Evolutionary conservation across 306 rosid species (phyloP), one percentile per base, ranked within the genome.

Genomic region (Rosa rugosa): DNA sequence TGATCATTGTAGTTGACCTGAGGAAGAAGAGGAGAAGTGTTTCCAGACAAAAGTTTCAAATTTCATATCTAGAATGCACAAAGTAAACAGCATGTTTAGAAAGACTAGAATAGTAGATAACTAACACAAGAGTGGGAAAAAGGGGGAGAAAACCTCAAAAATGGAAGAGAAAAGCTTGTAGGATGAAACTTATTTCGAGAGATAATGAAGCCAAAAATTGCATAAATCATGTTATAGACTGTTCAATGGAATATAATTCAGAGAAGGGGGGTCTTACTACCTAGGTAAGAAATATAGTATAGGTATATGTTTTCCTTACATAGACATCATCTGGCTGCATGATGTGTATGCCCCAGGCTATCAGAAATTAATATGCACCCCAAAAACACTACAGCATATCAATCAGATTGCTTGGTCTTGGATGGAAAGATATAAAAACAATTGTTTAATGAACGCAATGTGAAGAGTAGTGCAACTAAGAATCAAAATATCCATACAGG

Each of bases 1-100:
- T 67, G 89, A 77, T 85, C 89, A 81, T 88, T 90, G 84, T 80
- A 87, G 75, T 88, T 87, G 81, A 95, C 96, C 99, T 95, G 92
- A 83, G 75, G 84, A 88, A 78, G 73, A 86, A 78, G 45, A 76
- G 77, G 68, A 64, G 44, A 78, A 78, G 88, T 73, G 72, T 92
- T 88, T 85, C 89, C 90, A 82, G 23, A 47, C 68, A 80, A 84
- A 84, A 78, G 76, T 78, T 84, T 67, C 82, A 82, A 79, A 79
- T 73, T 74, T 65, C 80, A 75, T 42, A 75, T 78, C 73, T 78
- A 82, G 44, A 77, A 78, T 41, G 81, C 76, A 38, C 79, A n/a
- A 47, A 20, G 83, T 74, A 44, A 78, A 34, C 50, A 57, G 69
- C 60, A 59, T n/a, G 51, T 65, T 57, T 34, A 38, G 20, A 65